Percentiles rank a stretch among this genome's conserved stretches.
These are phyloP conservation scores for Pyracantha coccinea DNA, from an alignment of 331 rosid species.

Conservation along the genomic window DNA sequence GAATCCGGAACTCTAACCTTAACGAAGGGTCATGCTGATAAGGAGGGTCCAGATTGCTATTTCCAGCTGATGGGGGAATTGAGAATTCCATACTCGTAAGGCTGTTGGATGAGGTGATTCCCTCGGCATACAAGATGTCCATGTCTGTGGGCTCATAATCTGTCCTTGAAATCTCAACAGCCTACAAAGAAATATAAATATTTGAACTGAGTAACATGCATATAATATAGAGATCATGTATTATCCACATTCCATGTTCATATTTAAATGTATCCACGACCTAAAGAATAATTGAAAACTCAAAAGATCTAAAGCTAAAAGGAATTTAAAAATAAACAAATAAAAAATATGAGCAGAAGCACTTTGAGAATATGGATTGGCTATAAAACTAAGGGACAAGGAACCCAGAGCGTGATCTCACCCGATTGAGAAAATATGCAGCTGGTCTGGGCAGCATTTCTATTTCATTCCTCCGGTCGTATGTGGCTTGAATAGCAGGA, in stretches of 20 bases:
- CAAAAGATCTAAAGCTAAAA: neutral
- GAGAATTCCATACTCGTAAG: conserved; percentile 56
- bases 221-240: neutral
- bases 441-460: conserved; percentile 72
- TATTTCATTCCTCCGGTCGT: conserved; percentile 68
- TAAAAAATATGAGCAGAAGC: neutral
- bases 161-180: conserved; percentile 62
- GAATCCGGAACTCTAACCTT: conserved; percentile 34
- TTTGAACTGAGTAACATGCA: conserved; percentile 8
- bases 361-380: neutral
- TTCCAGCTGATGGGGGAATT: conserved; percentile 34
- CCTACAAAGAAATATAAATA: conserved; percentile 37
- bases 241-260: conserved; percentile 8
- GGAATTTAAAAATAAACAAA: neutral
- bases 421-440: conserved; percentile 67
- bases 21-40: conserved; percentile 45
- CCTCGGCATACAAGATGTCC: conserved; percentile 86
- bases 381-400: neutral
- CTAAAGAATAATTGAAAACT: neutral
- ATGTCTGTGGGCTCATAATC: conserved; percentile 69
- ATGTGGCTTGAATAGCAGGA: conserved; percentile 82
- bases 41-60: conserved; percentile 25
- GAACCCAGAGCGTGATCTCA: conserved; percentile 26
- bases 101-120: conserved; percentile 57
- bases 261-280: conserved; percentile 1